Base-by-base conservation (phyloP, 371 early-diverging fungal species). In the Parasitella parasitica region DNA sequence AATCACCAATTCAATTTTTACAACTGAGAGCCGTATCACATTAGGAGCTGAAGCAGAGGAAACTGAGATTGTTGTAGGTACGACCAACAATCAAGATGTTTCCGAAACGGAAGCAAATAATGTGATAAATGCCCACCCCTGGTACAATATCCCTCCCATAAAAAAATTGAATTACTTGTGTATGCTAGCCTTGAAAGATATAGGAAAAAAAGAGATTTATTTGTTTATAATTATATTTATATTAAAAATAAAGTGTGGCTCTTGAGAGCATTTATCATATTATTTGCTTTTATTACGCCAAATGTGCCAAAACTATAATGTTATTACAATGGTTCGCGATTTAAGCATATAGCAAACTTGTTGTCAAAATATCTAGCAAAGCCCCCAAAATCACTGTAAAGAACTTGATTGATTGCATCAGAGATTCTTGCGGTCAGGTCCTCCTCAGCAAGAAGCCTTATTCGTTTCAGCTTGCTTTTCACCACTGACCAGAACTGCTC, bases 111-210 rank as follows among this genome's bases (percentile, higher is more conserved):
- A 56, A 18, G 34, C 56, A 2, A 39, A 39, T 39, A 54, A 54
- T 54, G 57, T 57, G 57, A 28, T 57, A 43, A 28, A 43, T 28
- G 48, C 46, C 57, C 57, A 41, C 57, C 48, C 57, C 18, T 57
- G 57, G 43, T 57, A 43, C 27, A 0, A 51, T 51, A 26, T 28
- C 51, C 51, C 51, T 51, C 51, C 51, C 30, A 26, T 7, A 28
- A 28, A 35, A 54, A 54, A 54, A 54, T 35, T 37, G 15, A 36
- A 20, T 36, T 38, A 38, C n/a, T n/a, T n/a, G n/a, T n/a, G n/a
- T 38, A 38, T 38, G 16, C 39, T 38, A 15, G 16, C 6, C 27
- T 56, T 41, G 43, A 56, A 53, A 53, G 54, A 53, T 53, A 53
- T 53, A 35, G 36, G 54, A 36, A 53, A 53, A 36, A 53, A 53